Conservation (phyloP, 1,139 yeast species). For the Barnettozyma hawaiiensis region DNA sequence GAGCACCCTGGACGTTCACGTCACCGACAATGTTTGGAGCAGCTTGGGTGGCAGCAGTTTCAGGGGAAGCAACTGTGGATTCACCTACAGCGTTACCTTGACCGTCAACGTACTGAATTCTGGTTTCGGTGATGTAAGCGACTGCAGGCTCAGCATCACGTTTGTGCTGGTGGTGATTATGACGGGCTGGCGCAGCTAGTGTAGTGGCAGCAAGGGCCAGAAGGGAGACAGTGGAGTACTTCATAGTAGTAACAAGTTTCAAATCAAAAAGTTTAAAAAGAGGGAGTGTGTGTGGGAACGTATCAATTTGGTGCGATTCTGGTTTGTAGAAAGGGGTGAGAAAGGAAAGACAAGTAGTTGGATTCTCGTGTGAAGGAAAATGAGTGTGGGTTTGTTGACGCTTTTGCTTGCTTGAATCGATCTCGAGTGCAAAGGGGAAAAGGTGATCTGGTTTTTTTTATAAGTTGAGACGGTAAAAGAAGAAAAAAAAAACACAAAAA, state of each 20-base stretch:
- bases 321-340: neutral
- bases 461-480: neutral
- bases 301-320: neutral
- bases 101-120: conserved; percentile 42
- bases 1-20: neutral
- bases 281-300: neutral
- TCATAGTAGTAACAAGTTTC: conserved; percentile 13
- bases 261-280: neutral
- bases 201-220: conserved; percentile 33
- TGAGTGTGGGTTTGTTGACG: neutral
- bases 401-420: neutral
- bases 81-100: conserved; percentile 32
- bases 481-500: neutral
- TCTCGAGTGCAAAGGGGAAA: too few relatives aligned
- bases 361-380: conserved; percentile 2
- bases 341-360: conserved; percentile 10
- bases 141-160: conserved; percentile 46
- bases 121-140: conserved; percentile 48
- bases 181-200: conserved; percentile 42
- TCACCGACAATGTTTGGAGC: conserved; percentile 10
- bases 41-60: conserved; percentile 25
- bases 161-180: conserved; percentile 50
- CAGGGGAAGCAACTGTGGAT: conserved; percentile 18
- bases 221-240: conserved; percentile 23
- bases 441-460: neutral